These are phyloP conservation scores for Centaurea solstitialis DNA, from an alignment of 129 eudicot genomes.

Conservation along the genomic window DNA sequence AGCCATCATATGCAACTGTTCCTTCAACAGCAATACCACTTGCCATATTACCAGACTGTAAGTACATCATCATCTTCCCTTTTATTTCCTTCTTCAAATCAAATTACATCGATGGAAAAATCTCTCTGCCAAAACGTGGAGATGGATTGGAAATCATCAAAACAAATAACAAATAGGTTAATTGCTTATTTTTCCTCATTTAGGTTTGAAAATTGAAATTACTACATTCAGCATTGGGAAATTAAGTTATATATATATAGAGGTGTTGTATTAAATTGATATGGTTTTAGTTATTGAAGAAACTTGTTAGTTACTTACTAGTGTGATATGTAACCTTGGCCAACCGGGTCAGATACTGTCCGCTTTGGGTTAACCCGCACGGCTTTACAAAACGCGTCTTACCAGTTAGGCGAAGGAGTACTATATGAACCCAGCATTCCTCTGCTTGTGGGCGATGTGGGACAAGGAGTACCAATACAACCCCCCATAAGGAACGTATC, in stretches of 20 bases:
- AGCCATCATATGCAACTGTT: conserved; percentile 48
- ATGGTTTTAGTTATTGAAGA: background rate
- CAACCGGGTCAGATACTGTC: too few species aligned
- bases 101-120: too few species aligned
- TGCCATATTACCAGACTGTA: conserved; percentile 50
- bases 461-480: too few species aligned
- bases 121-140: background rate
- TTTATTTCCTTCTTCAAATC: conserved; percentile 20
- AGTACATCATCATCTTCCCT: conserved; percentile 22
- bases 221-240: background rate
- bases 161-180: background rate
- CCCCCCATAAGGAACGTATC: too few species aligned
- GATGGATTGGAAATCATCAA: conserved; percentile 3
- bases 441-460: too few species aligned
- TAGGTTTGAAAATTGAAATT: background rate
- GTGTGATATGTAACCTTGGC: too few species aligned
- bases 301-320: background rate
- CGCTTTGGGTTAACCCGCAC: too few species aligned
- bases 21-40: conserved; percentile 37
- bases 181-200: background rate
- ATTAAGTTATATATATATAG: background rate
- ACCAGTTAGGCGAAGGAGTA: too few species aligned
- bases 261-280: background rate
- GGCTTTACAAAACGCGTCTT: too few species aligned
- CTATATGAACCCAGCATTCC: too few species aligned